phyloP scores from a whole-genome alignment of 2,329 filamentous ascomycete genomes.

The Beauveria scarabaeidicola region DNA sequence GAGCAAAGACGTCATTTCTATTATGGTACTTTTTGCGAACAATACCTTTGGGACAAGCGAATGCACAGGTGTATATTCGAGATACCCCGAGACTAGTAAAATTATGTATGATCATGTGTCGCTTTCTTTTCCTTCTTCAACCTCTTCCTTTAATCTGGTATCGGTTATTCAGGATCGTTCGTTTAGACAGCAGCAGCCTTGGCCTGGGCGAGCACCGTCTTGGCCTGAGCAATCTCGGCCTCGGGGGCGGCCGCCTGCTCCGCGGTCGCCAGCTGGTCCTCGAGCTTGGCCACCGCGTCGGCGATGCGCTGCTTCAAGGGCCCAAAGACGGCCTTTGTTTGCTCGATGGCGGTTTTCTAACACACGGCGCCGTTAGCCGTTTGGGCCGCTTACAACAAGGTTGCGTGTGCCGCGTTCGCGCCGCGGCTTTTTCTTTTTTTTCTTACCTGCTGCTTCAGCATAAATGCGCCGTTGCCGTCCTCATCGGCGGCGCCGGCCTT shows the following conservation, averaged over 20 bases:
- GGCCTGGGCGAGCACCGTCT: conserved; percentile 42
- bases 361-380: conserved; percentile 7
- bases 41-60: not conserved
- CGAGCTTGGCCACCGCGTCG: conserved; percentile 62
- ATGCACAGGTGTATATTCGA: conserved; percentile 12
- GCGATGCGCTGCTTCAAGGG: conserved; percentile 62
- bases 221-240: conserved; percentile 48
- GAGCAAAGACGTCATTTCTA: conserved; percentile 10
- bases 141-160: conserved; percentile 14
- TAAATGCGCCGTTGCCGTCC: conserved; percentile 69
- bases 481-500: conserved; percentile 40
- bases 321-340: conserved; percentile 78
- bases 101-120: not conserved
- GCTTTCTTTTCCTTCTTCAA: not conserved
- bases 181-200: conserved; percentile 23
- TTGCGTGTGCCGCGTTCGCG: too few relatives aligned
- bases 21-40: not conserved
- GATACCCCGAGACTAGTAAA: conserved; percentile 14
- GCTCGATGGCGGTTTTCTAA: conserved; percentile 71
- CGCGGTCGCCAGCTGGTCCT: conserved; percentile 64
- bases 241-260: conserved; percentile 37
- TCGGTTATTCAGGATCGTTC: conserved; percentile 4
- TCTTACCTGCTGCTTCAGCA: conserved; percentile 75
- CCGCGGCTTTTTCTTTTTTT: too few relatives aligned
- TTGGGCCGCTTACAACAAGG: not conserved